Evolutionary conservation across 148 eudicot species (phyloP).

Genomic region (Heliosperma pusillum): DNA sequence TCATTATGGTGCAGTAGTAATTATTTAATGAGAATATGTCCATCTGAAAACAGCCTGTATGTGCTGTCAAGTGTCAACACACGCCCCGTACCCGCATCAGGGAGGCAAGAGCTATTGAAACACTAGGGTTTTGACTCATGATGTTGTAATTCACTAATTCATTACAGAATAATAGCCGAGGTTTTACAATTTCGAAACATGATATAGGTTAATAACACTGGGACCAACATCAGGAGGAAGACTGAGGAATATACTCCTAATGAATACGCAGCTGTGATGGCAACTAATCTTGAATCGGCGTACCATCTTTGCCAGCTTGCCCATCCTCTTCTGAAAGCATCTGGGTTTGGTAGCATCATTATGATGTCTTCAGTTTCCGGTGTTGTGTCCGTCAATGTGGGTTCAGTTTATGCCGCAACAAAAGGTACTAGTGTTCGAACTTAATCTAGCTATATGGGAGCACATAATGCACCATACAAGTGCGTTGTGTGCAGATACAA

Average conservation of each 20-base stretch:
- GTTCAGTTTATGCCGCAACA: constrained; percentile 37
- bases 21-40: too few relatives aligned
- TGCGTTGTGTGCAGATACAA: too few relatives aligned
- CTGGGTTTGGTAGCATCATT: constrained; percentile 45
- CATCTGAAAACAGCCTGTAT: too few relatives aligned
- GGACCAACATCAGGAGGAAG: constrained; percentile 20
- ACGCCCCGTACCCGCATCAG: not conserved
- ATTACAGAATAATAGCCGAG: too few relatives aligned
- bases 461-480: not conserved
- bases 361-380: constrained; percentile 48
- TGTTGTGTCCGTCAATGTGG: constrained; percentile 23
- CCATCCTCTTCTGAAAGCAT: constrained; percentile 52
- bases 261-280: constrained; percentile 35
- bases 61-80: too few relatives aligned
- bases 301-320: constrained; percentile 53
- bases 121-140: not conserved
- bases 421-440: constrained; percentile 31
- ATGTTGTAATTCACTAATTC: not conserved
- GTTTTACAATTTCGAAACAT: not conserved
- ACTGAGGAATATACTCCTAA: constrained; percentile 26
- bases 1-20: too few relatives aligned
- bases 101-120: not conserved
- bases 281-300: constrained; percentile 48
- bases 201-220: constrained; percentile 50
- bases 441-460: not conserved